Base-by-base conservation (phyloP, 2,329 filamentous ascomycete genomes). In the Fusarium pilosicola region DNA sequence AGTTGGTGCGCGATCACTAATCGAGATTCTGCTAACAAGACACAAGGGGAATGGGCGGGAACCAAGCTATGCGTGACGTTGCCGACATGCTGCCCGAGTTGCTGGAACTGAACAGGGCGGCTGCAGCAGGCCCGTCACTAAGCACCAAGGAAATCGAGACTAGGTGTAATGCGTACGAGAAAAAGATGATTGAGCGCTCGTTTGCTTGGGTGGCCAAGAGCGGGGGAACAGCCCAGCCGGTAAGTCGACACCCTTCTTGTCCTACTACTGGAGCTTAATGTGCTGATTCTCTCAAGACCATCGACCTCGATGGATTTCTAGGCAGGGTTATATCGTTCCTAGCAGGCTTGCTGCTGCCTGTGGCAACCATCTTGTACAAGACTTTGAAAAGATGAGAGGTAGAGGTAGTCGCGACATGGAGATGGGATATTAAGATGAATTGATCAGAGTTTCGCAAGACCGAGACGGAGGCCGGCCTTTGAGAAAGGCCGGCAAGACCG, bases 321-420 rank as follows among this genome's bases (percentile, higher is more conserved):
- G 54, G 28, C 3, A 36, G 22, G 5, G 6, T 34, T 11, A 24
- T 57, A 44, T 57, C n/a, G 3, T 34, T 45, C 13, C 1, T 57
- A 1, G 54, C 39, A 13, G 2, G 2, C 6, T 36, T 57, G 30
- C 8, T 57, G n/a, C 13, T 57, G 9, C 54, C 41, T 22, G 22
- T 34, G 12, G 54, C 28, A 3, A 34, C 30, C 0, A 3, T 45
- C 8, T 2, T 57, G 17, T 57, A 44, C 17, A 57, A 26, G 17
- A 20, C 28, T 3, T 2, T 3, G 0, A 26, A 26, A 12, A 8
- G 12, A 57, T 20, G 6, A 44, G 5, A 4, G 34, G 10, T 24
- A 34, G 28, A 49, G 9, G 9, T 22, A 6, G 24, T 28, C 24
- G n/a, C n/a, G n/a, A n/a, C n/a, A n/a, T n/a, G n/a, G n/a, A n/a